Percentiles rank a stretch among this genome's conserved stretches.
Evolutionary conservation across 2,329 filamentous ascomycete genomes (phyloP).

Genomic region (Pezicula rhizophila): DNA sequence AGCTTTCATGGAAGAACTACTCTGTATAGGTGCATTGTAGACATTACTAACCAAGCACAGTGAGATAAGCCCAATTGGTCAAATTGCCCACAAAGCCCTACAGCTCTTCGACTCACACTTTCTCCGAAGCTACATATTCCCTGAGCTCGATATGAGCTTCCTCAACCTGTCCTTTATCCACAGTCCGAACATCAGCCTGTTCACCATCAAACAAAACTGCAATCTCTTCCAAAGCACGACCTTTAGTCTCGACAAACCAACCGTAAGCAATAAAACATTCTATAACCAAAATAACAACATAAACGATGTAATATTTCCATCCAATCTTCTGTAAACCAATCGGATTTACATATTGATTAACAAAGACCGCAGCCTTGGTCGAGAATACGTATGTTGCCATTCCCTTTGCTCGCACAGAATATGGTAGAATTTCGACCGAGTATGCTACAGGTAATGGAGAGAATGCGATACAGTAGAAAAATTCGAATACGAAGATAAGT

Average conservation of each 20-base stretch:
- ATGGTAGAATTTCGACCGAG: conserved; percentile 33
- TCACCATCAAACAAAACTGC: conserved; percentile 5
- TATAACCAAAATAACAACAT: conserved; percentile 20
- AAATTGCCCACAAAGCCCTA: too few relatives aligned
- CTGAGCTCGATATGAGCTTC: background rate
- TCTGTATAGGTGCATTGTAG: too few relatives aligned
- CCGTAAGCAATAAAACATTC: conserved; percentile 12
- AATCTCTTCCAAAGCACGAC: conserved; percentile 5
- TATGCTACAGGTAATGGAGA: conserved; percentile 48
- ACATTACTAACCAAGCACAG: too few relatives aligned
- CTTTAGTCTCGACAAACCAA: conserved; percentile 6
- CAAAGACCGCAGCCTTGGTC: conserved; percentile 25
- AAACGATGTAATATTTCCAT: conserved; percentile 30
- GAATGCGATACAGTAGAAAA: conserved; percentile 48
- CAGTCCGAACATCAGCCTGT: conserved; percentile 1
- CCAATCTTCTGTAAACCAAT: conserved; percentile 35
- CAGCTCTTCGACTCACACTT: background rate
- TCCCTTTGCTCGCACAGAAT: conserved; percentile 29
- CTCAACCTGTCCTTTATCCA: background rate
- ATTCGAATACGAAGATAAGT: conserved; percentile 41
- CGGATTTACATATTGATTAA: conserved; percentile 31
- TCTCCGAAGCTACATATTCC: background rate
- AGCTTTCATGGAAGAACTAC: too few relatives aligned
- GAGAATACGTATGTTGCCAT: conserved; percentile 36
- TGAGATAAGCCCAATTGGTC: too few relatives aligned